Evolutionary conservation across 495 filamentous ascomycete species (phyloP).

Genomic region (Annulohypoxylon nitens): DNA sequence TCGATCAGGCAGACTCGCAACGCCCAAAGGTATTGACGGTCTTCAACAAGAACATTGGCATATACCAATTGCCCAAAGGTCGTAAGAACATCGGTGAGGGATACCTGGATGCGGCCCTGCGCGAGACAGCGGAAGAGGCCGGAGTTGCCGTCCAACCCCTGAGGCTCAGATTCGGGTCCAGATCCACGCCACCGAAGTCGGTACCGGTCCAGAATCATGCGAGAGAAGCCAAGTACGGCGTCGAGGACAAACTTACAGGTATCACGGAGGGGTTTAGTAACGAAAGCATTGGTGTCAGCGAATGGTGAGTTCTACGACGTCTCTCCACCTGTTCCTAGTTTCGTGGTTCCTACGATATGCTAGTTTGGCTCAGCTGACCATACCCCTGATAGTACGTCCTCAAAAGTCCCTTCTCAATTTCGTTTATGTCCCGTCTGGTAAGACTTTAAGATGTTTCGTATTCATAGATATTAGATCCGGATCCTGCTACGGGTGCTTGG

Average conservation of each 20-base stretch:
- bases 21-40: conserved; percentile 54
- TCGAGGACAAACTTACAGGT: conserved; percentile 47
- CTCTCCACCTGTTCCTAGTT: conserved; percentile 6
- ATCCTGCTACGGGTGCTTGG: conserved; percentile 52
- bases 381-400: conserved; percentile 32
- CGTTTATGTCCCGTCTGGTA: background rate
- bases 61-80: conserved; percentile 63
- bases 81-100: conserved; percentile 61
- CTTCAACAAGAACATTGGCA: conserved; percentile 58
- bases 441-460: conserved; percentile 15
- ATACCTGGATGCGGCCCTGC: conserved; percentile 56
- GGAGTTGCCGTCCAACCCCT: conserved; percentile 55
- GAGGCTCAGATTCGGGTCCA: conserved; percentile 54
- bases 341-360: conserved; percentile 10
- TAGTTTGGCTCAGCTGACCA: conserved; percentile 31
- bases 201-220: conserved; percentile 23
- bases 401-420: conserved; percentile 3
- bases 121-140: conserved; percentile 63
- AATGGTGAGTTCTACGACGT: conserved; percentile 45
- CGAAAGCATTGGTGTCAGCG: conserved; percentile 50
- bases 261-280: conserved; percentile 48
- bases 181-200: conserved; percentile 48
- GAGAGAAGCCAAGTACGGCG: conserved; percentile 30
- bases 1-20: conserved; percentile 51
- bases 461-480: conserved; percentile 47